Evolutionary conservation across 495 filamentous ascomycete genomes (phyloP).

Genomic region (Chaetomium tenue): DNA sequence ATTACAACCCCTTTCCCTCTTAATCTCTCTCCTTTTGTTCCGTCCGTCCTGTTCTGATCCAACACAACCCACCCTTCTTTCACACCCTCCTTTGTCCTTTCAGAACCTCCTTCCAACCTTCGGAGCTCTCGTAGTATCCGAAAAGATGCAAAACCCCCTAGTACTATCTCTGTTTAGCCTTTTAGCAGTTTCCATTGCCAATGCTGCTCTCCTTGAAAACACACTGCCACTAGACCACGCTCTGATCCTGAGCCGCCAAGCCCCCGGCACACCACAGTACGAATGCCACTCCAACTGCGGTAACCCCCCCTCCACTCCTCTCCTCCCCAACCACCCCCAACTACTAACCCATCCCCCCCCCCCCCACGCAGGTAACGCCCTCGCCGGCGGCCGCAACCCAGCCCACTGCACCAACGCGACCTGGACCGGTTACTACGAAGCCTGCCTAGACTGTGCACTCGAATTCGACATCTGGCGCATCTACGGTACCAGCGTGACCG

Average conservation of each 20-base stretch:
- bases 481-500: slow-evolving; percentile 42
- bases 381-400: slow-evolving; percentile 21
- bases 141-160: neutral
- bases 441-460: slow-evolving; percentile 48
- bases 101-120: too few relatives aligned
- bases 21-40: too few relatives aligned
- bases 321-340: neutral
- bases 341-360: slow-evolving; percentile 12
- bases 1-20: too few relatives aligned
- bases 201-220: slow-evolving; percentile 1
- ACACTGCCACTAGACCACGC: slow-evolving; percentile 16
- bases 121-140: neutral
- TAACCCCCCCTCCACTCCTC: slow-evolving; percentile 1
- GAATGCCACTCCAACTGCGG: slow-evolving; percentile 32
- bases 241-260: slow-evolving; percentile 22
- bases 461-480: slow-evolving; percentile 46
- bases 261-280: slow-evolving; percentile 26
- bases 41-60: too few relatives aligned
- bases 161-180: slow-evolving; percentile 17
- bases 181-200: slow-evolving; percentile 13
- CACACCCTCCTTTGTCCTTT: neutral
- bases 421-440: slow-evolving; percentile 40
- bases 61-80: too few relatives aligned
- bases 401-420: slow-evolving; percentile 41
- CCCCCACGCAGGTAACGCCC: slow-evolving; percentile 18